A percentile compares a stretch with the other conserved stretches of the same genome.
Evolutionary conservation across 495 filamentous ascomycete species (phyloP).

Genomic region (Cercophora newfieldiana): DNA sequence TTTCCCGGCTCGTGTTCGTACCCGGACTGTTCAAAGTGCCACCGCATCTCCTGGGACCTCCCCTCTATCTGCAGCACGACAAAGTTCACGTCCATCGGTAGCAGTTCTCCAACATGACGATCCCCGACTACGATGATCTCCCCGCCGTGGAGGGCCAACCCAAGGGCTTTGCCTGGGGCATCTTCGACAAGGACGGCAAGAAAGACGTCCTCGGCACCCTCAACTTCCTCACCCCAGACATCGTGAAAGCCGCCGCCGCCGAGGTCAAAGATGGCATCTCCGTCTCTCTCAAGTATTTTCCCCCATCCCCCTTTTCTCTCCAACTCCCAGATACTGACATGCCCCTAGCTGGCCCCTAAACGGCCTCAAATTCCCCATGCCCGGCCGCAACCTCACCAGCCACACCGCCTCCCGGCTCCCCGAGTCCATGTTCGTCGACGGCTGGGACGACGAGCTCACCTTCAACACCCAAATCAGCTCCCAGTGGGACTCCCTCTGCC

Average conservation of each 20-base stretch:
- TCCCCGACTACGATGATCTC: conserved; percentile 58
- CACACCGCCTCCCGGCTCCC: conserved; percentile 55
- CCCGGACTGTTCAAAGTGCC: not conserved
- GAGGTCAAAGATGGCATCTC: conserved; percentile 57
- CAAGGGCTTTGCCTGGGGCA: conserved; percentile 65
- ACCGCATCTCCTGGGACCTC: not conserved
- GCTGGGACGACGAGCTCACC: conserved; percentile 57
- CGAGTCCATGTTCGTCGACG: conserved; percentile 30
- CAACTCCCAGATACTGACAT: not conserved
- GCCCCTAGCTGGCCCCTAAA: conserved; percentile 43
- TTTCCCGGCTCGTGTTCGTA: not conserved
- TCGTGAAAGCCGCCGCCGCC: conserved; percentile 50
- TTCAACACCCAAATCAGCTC: conserved; percentile 76
- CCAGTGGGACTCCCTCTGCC: conserved; percentile 79
- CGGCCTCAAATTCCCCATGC: conserved; percentile 49
- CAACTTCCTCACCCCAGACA: conserved; percentile 58
- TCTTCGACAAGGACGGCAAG: conserved; percentile 62
- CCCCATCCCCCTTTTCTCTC: not conserved
- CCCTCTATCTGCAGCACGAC: not conserved
- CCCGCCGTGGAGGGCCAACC: conserved; percentile 61
- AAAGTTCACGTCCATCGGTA: too few species aligned
- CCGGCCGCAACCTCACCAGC: conserved; percentile 52
- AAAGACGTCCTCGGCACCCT: conserved; percentile 60
- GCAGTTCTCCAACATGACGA: conserved; percentile 13
- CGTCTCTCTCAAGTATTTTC: conserved; percentile 59